Conservation (phyloP, 2,329 filamentous ascomycete species). For the Keithomyces neogunnii region DNA sequence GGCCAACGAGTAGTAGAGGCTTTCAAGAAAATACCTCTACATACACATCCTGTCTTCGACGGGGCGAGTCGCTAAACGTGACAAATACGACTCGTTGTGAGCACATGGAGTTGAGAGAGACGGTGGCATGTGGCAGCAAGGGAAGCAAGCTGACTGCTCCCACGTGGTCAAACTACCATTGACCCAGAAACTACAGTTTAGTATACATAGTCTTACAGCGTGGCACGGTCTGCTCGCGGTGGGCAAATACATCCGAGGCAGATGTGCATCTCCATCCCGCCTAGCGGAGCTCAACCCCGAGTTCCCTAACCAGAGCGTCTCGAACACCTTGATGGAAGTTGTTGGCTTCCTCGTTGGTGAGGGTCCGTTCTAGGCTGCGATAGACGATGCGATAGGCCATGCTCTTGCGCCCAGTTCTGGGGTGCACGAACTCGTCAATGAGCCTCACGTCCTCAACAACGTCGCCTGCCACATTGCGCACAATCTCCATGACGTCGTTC, state of each 20-base stretch:
- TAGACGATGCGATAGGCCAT: constrained; percentile 92
- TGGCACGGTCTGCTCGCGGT: not conserved
- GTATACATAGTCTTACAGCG: not conserved
- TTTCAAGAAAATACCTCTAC: too few relatives aligned
- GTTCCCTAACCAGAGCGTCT: constrained; percentile 53
- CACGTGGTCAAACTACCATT: not conserved
- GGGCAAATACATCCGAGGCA: not conserved
- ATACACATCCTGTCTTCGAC: too few relatives aligned
- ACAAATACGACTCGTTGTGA: too few relatives aligned
- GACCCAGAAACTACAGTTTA: not conserved
- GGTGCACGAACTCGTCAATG: constrained; percentile 81
- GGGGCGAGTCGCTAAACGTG: too few relatives aligned
- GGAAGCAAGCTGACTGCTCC: not conserved
- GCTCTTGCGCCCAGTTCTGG: constrained; percentile 74
- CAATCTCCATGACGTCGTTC: constrained; percentile 95
- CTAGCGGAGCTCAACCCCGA: constrained; percentile 60
- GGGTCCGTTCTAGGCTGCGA: constrained; percentile 79
- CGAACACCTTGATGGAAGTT: constrained; percentile 62
- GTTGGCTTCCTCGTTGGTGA: constrained; percentile 78
- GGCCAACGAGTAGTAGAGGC: too few relatives aligned
- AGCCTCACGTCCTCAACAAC: constrained; percentile 79
- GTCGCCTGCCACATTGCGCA: constrained; percentile 74
- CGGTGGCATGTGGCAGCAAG: too few relatives aligned
- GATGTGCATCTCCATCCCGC: not conserved
- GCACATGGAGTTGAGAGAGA: too few relatives aligned